Evolutionary conservation across 83 land plant species (phyloP).

Genomic region (Picea abies): DNA sequence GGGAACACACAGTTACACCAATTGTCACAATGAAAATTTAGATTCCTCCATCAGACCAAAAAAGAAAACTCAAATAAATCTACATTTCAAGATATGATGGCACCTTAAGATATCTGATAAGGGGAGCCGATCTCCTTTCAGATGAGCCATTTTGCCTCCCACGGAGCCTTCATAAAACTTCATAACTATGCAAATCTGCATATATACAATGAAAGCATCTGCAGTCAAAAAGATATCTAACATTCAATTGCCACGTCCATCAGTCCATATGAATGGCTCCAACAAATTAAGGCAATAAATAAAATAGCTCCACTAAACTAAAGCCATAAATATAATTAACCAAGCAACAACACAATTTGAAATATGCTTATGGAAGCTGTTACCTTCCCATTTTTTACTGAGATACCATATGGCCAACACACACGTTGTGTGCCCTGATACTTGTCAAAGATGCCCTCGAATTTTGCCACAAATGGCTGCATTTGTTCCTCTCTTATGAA

Average conservation of each 20-base stretch:
- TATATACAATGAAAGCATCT: neutral
- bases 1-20: neutral
- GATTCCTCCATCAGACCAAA: neutral
- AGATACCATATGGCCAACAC: constrained; percentile 77
- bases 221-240: neutral
- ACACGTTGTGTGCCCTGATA: constrained; percentile 52
- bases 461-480: constrained; percentile 44
- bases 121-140: constrained; percentile 70
- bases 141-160: constrained; percentile 87
- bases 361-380: constrained; percentile 6
- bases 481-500: constrained; percentile 59
- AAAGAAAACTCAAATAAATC: neutral
- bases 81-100: neutral
- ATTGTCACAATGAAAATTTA: neutral
- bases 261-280: neutral
- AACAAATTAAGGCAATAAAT: neutral
- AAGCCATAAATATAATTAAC: neutral
- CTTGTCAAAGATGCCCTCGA: constrained; percentile 53
- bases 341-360: neutral
- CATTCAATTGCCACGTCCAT: constrained; percentile 4
- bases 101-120: constrained; percentile 86
- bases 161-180: constrained; percentile 93
- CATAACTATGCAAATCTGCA: constrained; percentile 88
- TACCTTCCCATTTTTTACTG: constrained; percentile 78
- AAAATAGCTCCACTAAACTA: neutral